phyloP scores from a whole-genome alignment of 495 filamentous ascomycete genomes.

The Xylaria longipes region DNA sequence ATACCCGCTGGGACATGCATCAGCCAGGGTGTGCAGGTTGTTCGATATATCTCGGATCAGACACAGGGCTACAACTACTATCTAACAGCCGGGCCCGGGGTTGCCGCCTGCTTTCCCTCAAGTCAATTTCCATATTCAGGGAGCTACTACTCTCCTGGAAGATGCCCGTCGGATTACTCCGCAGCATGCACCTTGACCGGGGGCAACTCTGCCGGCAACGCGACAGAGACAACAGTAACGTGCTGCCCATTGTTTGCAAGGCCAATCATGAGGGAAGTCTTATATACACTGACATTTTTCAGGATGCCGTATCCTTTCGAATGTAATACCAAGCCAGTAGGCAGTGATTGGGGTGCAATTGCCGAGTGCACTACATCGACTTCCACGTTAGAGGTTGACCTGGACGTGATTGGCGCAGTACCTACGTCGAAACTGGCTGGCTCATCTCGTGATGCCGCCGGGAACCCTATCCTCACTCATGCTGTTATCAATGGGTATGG shows the following conservation, averaged over 20 bases:
- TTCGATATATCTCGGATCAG: neutral
- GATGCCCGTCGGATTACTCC: neutral
- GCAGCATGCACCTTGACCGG: neutral
- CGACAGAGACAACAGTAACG: neutral
- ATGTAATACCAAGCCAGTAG: conserved; percentile 1
- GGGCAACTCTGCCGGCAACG: neutral
- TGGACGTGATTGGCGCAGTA: neutral
- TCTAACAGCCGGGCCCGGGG: neutral
- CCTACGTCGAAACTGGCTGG: neutral
- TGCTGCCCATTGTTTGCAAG: conserved; percentile 5
- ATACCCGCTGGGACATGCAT: neutral
- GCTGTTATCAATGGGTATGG: conserved; percentile 2
- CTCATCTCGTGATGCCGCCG: neutral
- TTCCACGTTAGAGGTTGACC: neutral
- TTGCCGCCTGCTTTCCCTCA: neutral
- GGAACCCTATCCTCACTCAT: neutral
- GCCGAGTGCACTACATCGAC: neutral
- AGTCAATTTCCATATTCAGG: neutral
- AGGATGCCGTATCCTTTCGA: conserved; percentile 3
- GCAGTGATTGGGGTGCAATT: neutral
- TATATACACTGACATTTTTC: neutral
- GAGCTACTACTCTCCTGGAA: conserved; percentile 3
- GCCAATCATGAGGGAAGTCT: neutral
- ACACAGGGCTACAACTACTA: neutral
- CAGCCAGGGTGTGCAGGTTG: neutral